Percentiles rank a stretch among this genome's conserved stretches.
Evolutionary conservation across 148 eudicot species (phyloP).

Genomic region (Rhododendron kiyosumense): DNA sequence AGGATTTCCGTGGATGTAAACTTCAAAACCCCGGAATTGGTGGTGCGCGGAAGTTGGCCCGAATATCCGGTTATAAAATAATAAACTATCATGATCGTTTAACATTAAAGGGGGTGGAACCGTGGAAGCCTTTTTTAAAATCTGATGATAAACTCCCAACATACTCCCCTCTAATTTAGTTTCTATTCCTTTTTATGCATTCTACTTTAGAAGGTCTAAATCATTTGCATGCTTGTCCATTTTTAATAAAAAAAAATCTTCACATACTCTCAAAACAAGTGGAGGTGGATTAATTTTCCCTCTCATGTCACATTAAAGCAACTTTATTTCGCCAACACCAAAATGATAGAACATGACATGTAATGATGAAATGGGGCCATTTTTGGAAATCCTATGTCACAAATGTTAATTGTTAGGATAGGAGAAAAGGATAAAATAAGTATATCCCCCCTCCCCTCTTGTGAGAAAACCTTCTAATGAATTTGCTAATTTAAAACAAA

Average conservation of each 20-base stretch:
- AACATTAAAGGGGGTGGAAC: not conserved
- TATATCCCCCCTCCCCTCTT: not conserved
- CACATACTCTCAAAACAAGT: conserved; percentile 12
- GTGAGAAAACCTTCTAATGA: not conserved
- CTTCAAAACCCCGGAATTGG: too few species aligned
- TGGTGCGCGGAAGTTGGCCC: not conserved
- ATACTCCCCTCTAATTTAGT: not conserved
- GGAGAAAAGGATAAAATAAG: not conserved
- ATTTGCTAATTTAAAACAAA: not conserved
- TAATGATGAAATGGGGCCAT: conserved; percentile 21
- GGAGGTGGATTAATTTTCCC: conserved; percentile 12
- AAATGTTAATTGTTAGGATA: not conserved
- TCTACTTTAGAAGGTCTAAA: conserved; percentile 33
- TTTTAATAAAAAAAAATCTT: not conserved
- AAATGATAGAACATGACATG: conserved; percentile 30
- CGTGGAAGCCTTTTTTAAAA: not conserved
- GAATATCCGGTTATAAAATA: too few species aligned
- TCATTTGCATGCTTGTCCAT: conserved; percentile 20
- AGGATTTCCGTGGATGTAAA: too few species aligned
- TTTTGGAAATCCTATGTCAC: conserved; percentile 8
- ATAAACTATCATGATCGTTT: not conserved
- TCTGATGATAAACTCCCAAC: not conserved
- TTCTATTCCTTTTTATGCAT: conserved; percentile 13
- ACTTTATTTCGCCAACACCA: conserved; percentile 16
- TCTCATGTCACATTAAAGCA: conserved; percentile 20